Evolutionary conservation across 2,329 filamentous ascomycete species (phyloP).

Genomic region (Stylonectria norvegica): DNA sequence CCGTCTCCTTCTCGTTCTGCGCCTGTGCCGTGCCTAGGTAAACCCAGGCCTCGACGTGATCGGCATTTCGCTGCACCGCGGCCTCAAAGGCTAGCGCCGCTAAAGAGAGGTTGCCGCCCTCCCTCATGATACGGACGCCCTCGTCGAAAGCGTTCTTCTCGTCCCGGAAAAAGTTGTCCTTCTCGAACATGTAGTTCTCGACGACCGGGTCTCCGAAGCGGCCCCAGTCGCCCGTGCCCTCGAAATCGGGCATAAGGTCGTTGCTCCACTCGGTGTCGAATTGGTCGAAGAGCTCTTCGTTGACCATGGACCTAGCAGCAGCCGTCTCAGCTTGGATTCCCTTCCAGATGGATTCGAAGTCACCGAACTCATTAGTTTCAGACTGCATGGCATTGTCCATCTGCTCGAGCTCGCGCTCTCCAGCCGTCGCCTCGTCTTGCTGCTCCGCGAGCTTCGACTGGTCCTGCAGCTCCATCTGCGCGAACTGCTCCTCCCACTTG

Average conservation of each 20-base stretch:
- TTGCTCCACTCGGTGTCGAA: constrained; percentile 77
- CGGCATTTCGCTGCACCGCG: constrained; percentile 82
- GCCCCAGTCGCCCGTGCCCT: constrained; percentile 61
- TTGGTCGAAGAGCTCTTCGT: constrained; percentile 61
- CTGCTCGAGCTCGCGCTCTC: constrained; percentile 83
- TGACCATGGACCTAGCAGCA: constrained; percentile 67
- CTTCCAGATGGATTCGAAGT: constrained; percentile 88
- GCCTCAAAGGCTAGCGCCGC: constrained; percentile 95
- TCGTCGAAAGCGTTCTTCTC: constrained; percentile 86
- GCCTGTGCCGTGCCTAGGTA: constrained; percentile 89
- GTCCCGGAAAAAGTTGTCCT: constrained; percentile 84
- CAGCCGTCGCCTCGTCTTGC: constrained; percentile 64
- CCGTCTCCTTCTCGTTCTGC: constrained; percentile 97
- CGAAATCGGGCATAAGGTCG: constrained; percentile 54
- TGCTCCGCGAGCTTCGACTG: constrained; percentile 49
- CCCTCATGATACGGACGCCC: constrained; percentile 86
- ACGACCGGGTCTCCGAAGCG: constrained; percentile 71
- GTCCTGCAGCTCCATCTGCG: constrained; percentile 73
- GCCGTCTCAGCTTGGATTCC: constrained; percentile 76
- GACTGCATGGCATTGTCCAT: constrained; percentile 68
- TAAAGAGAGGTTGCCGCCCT: constrained; percentile 89
- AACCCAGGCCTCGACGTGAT: constrained; percentile 91
- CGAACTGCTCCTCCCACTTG: constrained; percentile 96
- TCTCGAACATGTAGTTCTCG: constrained; percentile 91
- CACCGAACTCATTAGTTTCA: constrained; percentile 73